Evolutionary conservation across 139 green algal genomes (phyloP).

Genomic region (Chlorella sp.): DNA sequence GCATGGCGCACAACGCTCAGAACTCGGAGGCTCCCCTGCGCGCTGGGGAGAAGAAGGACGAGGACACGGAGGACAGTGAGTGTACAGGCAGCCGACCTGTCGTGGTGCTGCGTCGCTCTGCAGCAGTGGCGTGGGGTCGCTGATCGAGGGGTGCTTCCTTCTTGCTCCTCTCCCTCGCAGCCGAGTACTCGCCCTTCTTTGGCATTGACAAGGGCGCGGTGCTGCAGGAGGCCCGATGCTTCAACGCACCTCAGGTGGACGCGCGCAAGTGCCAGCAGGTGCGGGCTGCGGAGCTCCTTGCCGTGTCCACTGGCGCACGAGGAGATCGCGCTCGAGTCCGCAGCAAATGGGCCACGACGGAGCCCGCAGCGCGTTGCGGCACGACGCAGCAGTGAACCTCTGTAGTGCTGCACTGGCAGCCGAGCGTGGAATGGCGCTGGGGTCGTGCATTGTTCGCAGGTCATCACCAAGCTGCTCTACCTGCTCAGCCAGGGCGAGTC

Average conservation of each 20-base stretch:
- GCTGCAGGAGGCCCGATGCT: constrained; percentile 89
- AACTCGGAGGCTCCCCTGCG: constrained; percentile 67
- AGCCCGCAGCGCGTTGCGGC: too few relatives aligned
- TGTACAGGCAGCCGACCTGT: neutral
- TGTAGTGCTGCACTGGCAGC: too few relatives aligned
- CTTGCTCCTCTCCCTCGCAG: constrained; percentile 41
- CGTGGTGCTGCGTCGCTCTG: neutral
- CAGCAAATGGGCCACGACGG: too few relatives aligned
- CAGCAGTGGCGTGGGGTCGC: too few relatives aligned
- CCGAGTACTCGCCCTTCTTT: constrained; percentile 98
- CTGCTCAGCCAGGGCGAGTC: constrained; percentile 93
- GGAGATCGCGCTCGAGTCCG: too few relatives aligned
- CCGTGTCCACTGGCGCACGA: too few relatives aligned
- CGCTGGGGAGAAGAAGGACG: constrained; percentile 77
- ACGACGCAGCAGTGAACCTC: too few relatives aligned
- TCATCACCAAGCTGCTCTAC: constrained; percentile 99
- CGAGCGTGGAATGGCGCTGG: too few relatives aligned
- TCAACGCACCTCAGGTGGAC: constrained; percentile 94
- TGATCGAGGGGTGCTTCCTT: too few relatives aligned
- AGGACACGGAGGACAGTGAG: constrained; percentile 88
- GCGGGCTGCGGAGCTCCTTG: neutral
- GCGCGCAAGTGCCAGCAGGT: constrained; percentile 89
- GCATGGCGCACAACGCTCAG: constrained; percentile 65
- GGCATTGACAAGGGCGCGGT: constrained; percentile 98
- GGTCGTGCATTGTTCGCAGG: constrained; percentile 50